Base-by-base conservation (phyloP, 2,329 filamentous ascomycete genomes). In the Phaeosphaeria sp. region DNA sequence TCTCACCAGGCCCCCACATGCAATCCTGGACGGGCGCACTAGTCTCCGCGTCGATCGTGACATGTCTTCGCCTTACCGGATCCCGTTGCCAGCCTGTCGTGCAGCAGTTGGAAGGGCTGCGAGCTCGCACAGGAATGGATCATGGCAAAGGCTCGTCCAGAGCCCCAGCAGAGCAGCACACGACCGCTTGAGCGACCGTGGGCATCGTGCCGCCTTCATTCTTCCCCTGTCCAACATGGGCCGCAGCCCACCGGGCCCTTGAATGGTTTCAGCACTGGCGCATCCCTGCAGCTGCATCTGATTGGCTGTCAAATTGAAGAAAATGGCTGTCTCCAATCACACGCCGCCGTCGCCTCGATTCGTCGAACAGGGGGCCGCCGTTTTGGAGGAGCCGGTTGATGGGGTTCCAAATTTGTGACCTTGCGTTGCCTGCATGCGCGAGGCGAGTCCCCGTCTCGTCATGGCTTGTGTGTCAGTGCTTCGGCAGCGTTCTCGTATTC, bases 401-500 rank as follows among this genome's bases (percentile, higher is more conserved):
- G 41, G 41, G 17, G 41, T 43, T 43, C 41, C 41, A 43, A 18
- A 18, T 43, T 11, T 18, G 41, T 18, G 41, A 17, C 56, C 46
- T 54, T 48, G 49, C 56, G 62, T 61, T 63, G 65, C 53, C 36
- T 56, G 52, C 58, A 59, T 48, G 44, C 44, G 44, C 44, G 44
- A 46, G 21, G 44, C 44, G 46, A 48, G 30, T 36, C 46, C 22
- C 46, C 46, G 23, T 25, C 46, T 30, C 46, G 60, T 50, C 27
- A 50, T 60, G 59, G 41, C 41, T 21, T 43, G 41, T 36, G 41
- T 21, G 44, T 46, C 44, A 46, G 44, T 23, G 44, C 44, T 41
- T 43, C 20, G 41, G 44, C 44, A 36, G 30, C 30, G 30, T 67
- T 68, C 66, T 71, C 64, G 66, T 69, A 60, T 66, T 15, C 59